These are phyloP conservation scores for Stereocaulon alpinum DNA, from an alignment of 495 filamentous ascomycete species.

Conservation along the genomic window DNA sequence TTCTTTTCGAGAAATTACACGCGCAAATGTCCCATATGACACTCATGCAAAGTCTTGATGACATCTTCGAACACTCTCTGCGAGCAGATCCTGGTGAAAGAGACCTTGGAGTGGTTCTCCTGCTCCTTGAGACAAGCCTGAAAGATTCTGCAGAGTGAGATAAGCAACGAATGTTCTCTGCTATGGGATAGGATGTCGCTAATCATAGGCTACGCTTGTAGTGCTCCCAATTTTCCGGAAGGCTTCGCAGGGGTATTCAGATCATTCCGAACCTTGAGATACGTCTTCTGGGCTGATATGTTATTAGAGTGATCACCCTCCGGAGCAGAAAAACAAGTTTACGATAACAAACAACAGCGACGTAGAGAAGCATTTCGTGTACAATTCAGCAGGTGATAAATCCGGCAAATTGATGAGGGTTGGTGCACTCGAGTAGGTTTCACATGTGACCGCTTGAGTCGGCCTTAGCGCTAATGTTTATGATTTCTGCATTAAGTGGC, in stretches of 20 bases:
- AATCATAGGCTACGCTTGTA: not conserved
- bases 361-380: not conserved
- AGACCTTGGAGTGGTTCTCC: constrained; percentile 7
- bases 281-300: too few relatives aligned
- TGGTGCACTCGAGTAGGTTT: too few relatives aligned
- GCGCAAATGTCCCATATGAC: constrained; percentile 1
- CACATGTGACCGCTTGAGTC: too few relatives aligned
- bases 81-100: not conserved
- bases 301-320: too few relatives aligned
- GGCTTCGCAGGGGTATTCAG: too few relatives aligned
- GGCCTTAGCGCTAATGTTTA: too few relatives aligned
- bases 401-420: not conserved
- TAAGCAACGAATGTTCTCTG: not conserved
- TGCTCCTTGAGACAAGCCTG: not conserved
- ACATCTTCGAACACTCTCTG: constrained; percentile 3
- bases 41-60: constrained; percentile 1
- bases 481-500: not conserved
- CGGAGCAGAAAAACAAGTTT: too few relatives aligned
- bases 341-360: too few relatives aligned
- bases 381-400: not conserved
- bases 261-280: too few relatives aligned
- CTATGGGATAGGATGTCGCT: not conserved
- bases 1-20: not conserved
- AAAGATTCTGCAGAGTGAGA: not conserved
- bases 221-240: too few relatives aligned